A percentile compares a stretch with the other conserved stretches of the same genome.
Conservation (phyloP, 768 basidiomycete species). For the Naganishia antarctica region DNA sequence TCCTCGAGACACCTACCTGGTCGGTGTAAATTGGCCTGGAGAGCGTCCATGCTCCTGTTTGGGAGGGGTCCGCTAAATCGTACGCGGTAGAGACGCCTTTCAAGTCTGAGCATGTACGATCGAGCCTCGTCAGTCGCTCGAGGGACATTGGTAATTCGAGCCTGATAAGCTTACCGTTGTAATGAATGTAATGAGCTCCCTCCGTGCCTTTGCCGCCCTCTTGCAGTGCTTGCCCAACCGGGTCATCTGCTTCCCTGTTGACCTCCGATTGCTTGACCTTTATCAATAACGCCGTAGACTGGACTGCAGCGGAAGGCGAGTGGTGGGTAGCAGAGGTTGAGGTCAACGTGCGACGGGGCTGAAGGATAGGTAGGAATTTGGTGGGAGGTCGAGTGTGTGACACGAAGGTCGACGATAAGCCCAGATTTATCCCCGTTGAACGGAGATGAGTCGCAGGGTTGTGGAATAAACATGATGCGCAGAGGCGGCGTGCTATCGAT, state of each 20-base stretch:
- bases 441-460: not conserved
- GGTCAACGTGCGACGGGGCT: not conserved
- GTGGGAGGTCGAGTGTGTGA: no score
- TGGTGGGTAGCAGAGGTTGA: not conserved
- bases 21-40: slow-evolving; percentile 85
- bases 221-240: slow-evolving; percentile 7
- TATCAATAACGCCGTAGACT: slow-evolving; percentile 10
- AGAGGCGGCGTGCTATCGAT: not conserved
- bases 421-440: not conserved
- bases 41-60: slow-evolving; percentile 64
- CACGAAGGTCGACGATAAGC: not conserved
- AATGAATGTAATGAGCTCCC: slow-evolving; percentile 47
- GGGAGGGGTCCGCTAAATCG: slow-evolving; percentile 34
- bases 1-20: slow-evolving; percentile 40
- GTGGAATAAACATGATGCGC: not conserved
- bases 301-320: not conserved
- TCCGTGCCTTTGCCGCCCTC: slow-evolving; percentile 36
- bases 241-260: not conserved
- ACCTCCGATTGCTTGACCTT: not conserved
- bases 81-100: slow-evolving; percentile 11
- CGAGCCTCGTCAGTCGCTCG: no score
- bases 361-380: not conserved
- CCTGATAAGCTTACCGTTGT: slow-evolving; percentile 46
- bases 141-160: no score
- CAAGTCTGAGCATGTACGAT: slow-evolving; percentile 5